Conservation (phyloP, 352 stramenopile genomes). For the Globisporangium canariense region DNA sequence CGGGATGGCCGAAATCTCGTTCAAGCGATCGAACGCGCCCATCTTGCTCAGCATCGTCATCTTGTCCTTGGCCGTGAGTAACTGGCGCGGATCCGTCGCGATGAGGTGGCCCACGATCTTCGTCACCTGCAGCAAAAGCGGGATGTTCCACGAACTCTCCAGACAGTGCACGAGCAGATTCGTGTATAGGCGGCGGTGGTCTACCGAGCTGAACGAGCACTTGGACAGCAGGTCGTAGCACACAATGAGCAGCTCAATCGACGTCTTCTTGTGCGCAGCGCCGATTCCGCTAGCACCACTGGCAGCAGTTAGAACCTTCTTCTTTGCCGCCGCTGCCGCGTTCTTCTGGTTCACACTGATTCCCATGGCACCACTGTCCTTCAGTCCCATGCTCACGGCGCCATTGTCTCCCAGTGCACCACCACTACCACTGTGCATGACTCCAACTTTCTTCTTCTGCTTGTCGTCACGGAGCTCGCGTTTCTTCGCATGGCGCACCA, state of each 20-base stretch:
- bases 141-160: constrained; percentile 82
- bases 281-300: neutral
- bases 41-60: constrained; percentile 87
- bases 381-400: constrained; percentile 15
- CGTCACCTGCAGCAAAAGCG: constrained; percentile 78
- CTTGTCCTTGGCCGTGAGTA: constrained; percentile 87
- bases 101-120: constrained; percentile 75
- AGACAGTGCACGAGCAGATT: constrained; percentile 84
- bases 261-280: constrained; percentile 46
- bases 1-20: constrained; percentile 80
- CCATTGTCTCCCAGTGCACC: constrained; percentile 18
- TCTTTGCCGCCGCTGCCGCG: constrained; percentile 26
- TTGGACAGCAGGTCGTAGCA: constrained; percentile 80
- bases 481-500: constrained; percentile 64
- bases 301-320: constrained; percentile 23
- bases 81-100: constrained; percentile 44
- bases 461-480: constrained; percentile 52
- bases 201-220: constrained; percentile 65
- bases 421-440: neutral
- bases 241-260: constrained; percentile 77
- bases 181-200: constrained; percentile 77
- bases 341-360: constrained; percentile 16
- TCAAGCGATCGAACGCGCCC: constrained; percentile 79
- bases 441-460: constrained; percentile 50
- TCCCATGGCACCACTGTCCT: constrained; percentile 17